phyloP scores from a whole-genome alignment of 176 grass and related monocot species.

The Rhynchospora tenuis region DNA sequence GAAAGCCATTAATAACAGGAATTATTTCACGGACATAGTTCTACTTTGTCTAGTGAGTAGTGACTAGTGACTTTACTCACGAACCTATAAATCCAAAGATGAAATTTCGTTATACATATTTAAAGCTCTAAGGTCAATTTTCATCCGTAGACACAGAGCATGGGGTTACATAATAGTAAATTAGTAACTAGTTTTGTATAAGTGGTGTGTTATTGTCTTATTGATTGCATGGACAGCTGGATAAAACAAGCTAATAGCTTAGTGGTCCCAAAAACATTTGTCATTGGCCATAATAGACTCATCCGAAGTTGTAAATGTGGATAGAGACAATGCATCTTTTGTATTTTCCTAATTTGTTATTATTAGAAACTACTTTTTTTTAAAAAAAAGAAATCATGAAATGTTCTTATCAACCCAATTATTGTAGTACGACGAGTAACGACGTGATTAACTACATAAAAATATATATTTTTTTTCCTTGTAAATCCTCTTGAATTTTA shows the following conservation, averaged over 20 bases:
- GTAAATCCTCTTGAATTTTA: not conserved
- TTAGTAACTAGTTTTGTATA: not conserved
- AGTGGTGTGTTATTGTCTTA: not conserved
- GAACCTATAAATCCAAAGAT: not conserved
- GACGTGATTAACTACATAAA: not conserved
- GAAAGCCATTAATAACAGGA: not conserved
- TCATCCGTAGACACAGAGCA: not conserved
- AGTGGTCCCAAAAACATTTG: slow-evolving; percentile 5
- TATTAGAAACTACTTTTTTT: not conserved
- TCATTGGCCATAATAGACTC: slow-evolving; percentile 4
- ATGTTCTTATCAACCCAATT: not conserved
- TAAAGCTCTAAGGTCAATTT: not conserved
- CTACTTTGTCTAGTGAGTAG: not conserved
- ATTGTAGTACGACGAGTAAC: too few species aligned
- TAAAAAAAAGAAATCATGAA: not conserved
- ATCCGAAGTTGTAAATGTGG: not conserved
- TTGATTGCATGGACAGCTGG: not conserved
- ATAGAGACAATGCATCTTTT: not conserved
- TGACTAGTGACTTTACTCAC: not conserved
- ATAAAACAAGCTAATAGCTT: not conserved
- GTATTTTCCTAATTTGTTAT: not conserved
- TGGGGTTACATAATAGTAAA: not conserved
- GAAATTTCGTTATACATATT: not conserved
- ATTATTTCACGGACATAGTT: not conserved
- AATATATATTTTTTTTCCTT: not conserved